These are phyloP conservation scores for Lentinula boryana DNA, from an alignment of 768 basidiomycete genomes.

Conservation along the genomic window DNA sequence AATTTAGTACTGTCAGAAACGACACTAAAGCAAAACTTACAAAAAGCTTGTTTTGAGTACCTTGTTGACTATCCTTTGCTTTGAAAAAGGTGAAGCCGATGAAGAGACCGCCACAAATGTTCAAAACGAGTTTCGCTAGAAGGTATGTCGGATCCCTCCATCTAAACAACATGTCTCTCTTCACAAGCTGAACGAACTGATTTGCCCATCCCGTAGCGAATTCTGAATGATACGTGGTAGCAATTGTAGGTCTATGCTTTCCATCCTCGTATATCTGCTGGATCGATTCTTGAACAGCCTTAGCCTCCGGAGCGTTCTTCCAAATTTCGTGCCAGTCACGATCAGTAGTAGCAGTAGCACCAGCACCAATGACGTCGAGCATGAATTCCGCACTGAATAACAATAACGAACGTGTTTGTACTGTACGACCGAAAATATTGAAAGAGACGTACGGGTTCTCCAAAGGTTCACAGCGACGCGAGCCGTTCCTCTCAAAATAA, in stretches of 20 bases:
- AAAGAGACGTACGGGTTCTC: conserved; percentile 65
- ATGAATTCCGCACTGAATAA: conserved; percentile 49
- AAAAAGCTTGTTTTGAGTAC: conserved; percentile 62
- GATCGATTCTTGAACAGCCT: conserved; percentile 30
- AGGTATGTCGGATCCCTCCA: conserved; percentile 59
- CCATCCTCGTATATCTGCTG: conserved; percentile 45
- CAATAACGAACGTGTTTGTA: conserved; percentile 1
- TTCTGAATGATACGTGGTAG: conserved; percentile 30
- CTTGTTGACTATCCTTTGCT: conserved; percentile 45
- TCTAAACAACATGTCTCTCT: conserved; percentile 38
- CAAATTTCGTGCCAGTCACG: conserved; percentile 59
- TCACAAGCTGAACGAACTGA: conserved; percentile 38
- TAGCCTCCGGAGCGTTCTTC: conserved; percentile 42
- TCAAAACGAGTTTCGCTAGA: conserved; percentile 51
- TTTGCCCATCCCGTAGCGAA: conserved; percentile 50
- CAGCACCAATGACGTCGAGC: conserved; percentile 72
- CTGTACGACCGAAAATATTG: background rate
- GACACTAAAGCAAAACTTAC: conserved; percentile 27
- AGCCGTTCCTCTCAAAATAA: conserved; percentile 76
- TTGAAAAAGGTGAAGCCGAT: conserved; percentile 57
- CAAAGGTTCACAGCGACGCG: conserved; percentile 48
- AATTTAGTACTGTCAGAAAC: background rate
- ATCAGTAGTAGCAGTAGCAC: conserved; percentile 49
- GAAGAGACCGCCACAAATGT: conserved; percentile 30
- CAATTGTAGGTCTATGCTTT: conserved; percentile 28